Evolutionary conservation across 352 stramenopile genomes (phyloP), one percentile per base, ranked within the genome.

Genomic region (Phytophthora megakarya): DNA sequence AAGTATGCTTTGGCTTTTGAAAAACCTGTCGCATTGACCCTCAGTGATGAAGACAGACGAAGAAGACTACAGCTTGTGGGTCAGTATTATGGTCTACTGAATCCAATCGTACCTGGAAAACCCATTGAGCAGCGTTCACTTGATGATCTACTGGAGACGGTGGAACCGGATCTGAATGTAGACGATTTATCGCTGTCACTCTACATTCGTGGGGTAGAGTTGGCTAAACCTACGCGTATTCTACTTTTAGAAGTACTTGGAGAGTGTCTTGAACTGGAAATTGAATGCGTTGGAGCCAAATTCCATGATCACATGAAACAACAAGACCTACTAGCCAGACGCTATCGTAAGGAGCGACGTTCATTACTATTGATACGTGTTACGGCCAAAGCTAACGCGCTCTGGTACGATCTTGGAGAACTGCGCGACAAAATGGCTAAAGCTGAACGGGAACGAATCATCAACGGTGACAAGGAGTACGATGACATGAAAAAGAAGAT

Each of bases 261-360:
- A 0, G 66, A 84, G 28, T 89, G 75, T 28, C 33, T 93, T 0
- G 58, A 72, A 42, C 78, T 93, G 0, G 85, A 93, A 49, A 18
- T 90, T 16, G 85, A 93, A 30, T 92, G 83, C 22, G 52, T 92
- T 28, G 85, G 81, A 2, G 54, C 52, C 0, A 76, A 73, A 39
- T 93, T 92, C 19, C 81, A 91, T 50, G 48, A 71, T 0, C 70
- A 90, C 46, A 78, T 93, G 75, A 92, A 90, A 40, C 69, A 82
- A 2, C 78, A 90, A 51, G 85, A 93, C 47, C 77, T 80, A 26
- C 50, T 83, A 8, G 73, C 76, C 12, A 62, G 79, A 16, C 67
- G 64, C 11, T 70, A 83, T 28, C 80, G 73, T 16, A 83, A 88
- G 21, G 79, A 88, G 18, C 78, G 74, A 5, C 72, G 73, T 9